Conservation (phyloP, 345 rosid species). For the Boechera divaricarpa region DNA sequence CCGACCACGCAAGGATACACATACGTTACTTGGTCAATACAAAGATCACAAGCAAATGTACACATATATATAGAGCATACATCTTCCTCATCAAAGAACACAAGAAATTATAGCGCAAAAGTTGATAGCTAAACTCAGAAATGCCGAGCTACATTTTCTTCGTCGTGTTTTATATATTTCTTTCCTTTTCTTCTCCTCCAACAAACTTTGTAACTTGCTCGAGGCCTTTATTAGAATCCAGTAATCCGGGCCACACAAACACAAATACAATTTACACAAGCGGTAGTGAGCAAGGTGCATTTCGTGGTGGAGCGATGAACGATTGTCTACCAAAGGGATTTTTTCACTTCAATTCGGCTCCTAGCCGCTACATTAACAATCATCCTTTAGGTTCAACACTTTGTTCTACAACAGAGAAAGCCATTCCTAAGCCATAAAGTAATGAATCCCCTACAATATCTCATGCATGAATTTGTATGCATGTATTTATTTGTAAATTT, state of each 20-base stretch:
- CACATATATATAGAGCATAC: slow-evolving; percentile 18
- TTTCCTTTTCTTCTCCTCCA: background rate
- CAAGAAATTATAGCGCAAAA: slow-evolving; percentile 8
- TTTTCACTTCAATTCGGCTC: slow-evolving; percentile 36
- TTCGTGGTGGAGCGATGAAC: slow-evolving; percentile 1
- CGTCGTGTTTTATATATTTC: background rate
- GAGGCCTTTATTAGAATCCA: slow-evolving; percentile 27
- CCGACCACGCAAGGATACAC: slow-evolving; percentile 34
- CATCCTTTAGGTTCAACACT: slow-evolving; percentile 37
- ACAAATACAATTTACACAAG: slow-evolving; percentile 17
- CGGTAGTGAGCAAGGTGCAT: slow-evolving; percentile 1
- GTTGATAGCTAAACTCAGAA: slow-evolving; percentile 16
- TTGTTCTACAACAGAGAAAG: slow-evolving; percentile 37
- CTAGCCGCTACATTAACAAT: slow-evolving; percentile 43
- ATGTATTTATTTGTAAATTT: slow-evolving; percentile 10
- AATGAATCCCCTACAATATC: background rate
- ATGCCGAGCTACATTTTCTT: slow-evolving; percentile 38
- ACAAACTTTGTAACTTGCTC: slow-evolving; percentile 16
- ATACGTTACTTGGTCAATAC: slow-evolving; percentile 35
- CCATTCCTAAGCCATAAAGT: slow-evolving; percentile 34
- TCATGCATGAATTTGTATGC: slow-evolving; percentile 7
- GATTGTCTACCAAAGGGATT: slow-evolving; percentile 42
- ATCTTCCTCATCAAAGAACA: slow-evolving; percentile 20
- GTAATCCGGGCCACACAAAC: background rate
- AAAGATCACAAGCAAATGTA: slow-evolving; percentile 16